Base-by-base conservation (phyloP, 2,329 filamentous ascomycete genomes). In the Aspergillus aculeatinus region DNA sequence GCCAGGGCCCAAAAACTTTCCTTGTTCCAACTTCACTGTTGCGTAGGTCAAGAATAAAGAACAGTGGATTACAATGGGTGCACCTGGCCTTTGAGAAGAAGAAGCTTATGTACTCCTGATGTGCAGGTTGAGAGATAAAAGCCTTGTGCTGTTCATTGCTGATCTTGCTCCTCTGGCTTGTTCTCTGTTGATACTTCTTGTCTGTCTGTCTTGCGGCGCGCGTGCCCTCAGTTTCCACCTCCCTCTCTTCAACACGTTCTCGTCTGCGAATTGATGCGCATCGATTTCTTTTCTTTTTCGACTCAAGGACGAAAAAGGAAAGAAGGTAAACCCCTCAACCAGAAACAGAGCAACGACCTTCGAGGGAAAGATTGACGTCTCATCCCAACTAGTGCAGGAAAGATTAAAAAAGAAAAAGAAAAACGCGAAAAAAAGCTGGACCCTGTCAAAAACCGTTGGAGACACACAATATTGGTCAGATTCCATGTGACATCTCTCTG, bases 401-500 rank as follows among this genome's bases (percentile, higher is more conserved):
- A 55, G 54, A 50, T 12, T 4, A 35, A 35, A 35, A 35, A 35
- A 35, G 5, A 12, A 35, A 35, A 35, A 35, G 14, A 35, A 35
- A 35, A 35, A 35, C 10, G 14, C 11, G 5, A 16, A 39, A 57
- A 25, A 57, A 48, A 55, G 44, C 61, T 61, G 61, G 63, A 59
- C 65, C 59, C 58, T 65, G 64, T 63, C 63, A 62, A 50, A 42
- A 59, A 63, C 55, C 55, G 53, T 61, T 62, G 49, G 59, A 67
- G 65, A 65, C 54, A 63, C 65, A 69, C 65, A 64, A 64, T 63
- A 70, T 72, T 72, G 67, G 71, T 50, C 61, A 61, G 65, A 59
- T 54, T 60, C 65, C 64, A 72, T 68, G 71, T 72, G 72, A 68
- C 69, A 67, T 68, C 64, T 59, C 61, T 63, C 65, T 62, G 62